A percentile compares a stretch with the other conserved stretches of the same genome.
Conservation (phyloP, 306 rosid species). For the Cucurbita pepo region DNA sequence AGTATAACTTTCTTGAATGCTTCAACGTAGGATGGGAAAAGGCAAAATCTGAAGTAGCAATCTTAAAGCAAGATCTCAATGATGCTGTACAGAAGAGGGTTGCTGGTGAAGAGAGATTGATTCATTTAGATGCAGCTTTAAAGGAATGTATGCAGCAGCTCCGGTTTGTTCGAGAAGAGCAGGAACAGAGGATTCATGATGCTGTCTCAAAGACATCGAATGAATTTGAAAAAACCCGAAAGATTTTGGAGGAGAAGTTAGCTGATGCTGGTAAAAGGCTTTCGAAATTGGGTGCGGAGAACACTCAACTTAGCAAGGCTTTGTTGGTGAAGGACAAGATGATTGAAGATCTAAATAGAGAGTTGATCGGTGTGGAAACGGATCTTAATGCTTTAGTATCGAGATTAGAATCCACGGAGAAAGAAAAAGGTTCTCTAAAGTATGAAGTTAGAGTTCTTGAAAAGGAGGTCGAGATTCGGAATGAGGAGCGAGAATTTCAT, state of each 20-base stretch:
- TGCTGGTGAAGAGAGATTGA: constrained; percentile 48
- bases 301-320: constrained; percentile 45
- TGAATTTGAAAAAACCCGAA: constrained; percentile 42
- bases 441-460: constrained; percentile 75
- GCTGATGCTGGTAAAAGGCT: constrained; percentile 45
- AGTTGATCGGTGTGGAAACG: constrained; percentile 36
- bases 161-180: constrained; percentile 72
- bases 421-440: constrained; percentile 42
- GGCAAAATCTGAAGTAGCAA: constrained; percentile 37
- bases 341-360: constrained; percentile 49
- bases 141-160: constrained; percentile 89
- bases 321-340: constrained; percentile 43
- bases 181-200: constrained; percentile 63
- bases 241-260: constrained; percentile 46
- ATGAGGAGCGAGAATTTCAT: constrained; percentile 76
- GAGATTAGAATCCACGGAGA: constrained; percentile 57
- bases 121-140: constrained; percentile 62
- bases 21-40: constrained; percentile 49
- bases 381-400: constrained; percentile 37
- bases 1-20: neutral
- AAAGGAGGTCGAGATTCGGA: constrained; percentile 84
- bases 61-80: constrained; percentile 38
- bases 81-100: constrained; percentile 42
- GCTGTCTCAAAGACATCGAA: constrained; percentile 54
- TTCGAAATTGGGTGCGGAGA: constrained; percentile 38